Evolutionary conservation across 768 basidiomycete genomes (phyloP).

Genomic region (Piloderma croceum): DNA sequence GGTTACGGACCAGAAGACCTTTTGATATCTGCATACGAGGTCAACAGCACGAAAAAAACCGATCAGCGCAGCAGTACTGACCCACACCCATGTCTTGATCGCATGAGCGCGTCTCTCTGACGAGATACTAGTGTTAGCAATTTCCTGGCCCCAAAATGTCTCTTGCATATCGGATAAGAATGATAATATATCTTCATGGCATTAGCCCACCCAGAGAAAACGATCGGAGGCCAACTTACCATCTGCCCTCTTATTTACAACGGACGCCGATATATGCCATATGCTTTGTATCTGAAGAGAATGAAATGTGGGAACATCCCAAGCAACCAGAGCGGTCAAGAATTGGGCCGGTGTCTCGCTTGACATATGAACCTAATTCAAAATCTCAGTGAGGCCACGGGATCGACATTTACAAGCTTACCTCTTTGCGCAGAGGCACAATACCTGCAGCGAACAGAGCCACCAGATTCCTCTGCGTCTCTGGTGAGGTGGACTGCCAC

Average conservation of each 20-base stretch:
- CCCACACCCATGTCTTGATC: conserved; percentile 66
- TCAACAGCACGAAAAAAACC: neutral
- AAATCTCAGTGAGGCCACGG: too few species aligned
- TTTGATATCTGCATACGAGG: conserved; percentile 56
- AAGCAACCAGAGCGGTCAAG: too few species aligned
- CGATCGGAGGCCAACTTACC: neutral
- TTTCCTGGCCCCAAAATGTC: conserved; percentile 43
- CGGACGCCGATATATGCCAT: neutral
- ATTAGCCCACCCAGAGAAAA: neutral
- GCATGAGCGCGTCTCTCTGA: conserved; percentile 42
- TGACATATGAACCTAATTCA: too few species aligned
- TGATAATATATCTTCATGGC: neutral
- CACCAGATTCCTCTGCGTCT: conserved; percentile 56
- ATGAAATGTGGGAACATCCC: too few species aligned
- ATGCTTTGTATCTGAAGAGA: too few species aligned
- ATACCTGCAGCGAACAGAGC: conserved; percentile 62
- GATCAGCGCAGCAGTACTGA: conserved; percentile 25
- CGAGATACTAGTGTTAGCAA: conserved; percentile 31
- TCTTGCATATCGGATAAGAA: conserved; percentile 26
- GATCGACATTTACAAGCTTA: conserved; percentile 21
- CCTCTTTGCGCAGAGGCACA: conserved; percentile 63
- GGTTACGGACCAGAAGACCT: conserved; percentile 71
- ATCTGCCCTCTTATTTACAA: neutral
- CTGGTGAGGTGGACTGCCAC: conserved; percentile 37
- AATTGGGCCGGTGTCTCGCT: too few species aligned